Conservation (phyloP, 495 filamentous ascomycete genomes). For the Lophium mytilinum region DNA sequence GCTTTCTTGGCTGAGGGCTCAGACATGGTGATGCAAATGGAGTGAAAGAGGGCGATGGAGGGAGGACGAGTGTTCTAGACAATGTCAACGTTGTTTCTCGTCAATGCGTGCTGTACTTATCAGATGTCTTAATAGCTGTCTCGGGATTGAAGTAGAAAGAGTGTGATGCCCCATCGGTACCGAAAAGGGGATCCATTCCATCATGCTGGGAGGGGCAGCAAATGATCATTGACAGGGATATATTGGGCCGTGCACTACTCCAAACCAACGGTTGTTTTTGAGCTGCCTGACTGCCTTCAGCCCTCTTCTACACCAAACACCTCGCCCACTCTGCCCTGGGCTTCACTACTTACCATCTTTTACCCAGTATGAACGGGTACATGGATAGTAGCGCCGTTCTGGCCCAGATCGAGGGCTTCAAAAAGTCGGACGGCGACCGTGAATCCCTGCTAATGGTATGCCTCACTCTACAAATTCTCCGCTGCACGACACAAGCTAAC, state of each 20-base stretch:
- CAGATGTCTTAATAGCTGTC: too few relatives aligned
- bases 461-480: neutral
- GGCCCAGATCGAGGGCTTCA: constrained; percentile 21
- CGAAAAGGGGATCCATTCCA: too few relatives aligned
- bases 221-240: too few relatives aligned
- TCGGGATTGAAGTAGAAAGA: too few relatives aligned
- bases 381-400: neutral
- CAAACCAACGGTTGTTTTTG: too few relatives aligned
- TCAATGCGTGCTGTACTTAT: neutral
- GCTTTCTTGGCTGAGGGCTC: constrained; percentile 15
- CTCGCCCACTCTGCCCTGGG: too few relatives aligned
- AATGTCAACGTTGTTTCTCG: neutral
- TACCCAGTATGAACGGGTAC: neutral
- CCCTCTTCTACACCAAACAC: too few relatives aligned
- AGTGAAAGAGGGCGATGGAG: neutral
- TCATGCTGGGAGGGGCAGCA: too few relatives aligned
- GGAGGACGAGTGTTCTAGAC: neutral
- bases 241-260: too few relatives aligned
- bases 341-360: too few relatives aligned
- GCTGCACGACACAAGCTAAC: neutral
- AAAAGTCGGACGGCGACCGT: constrained; percentile 18
- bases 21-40: neutral
- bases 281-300: too few relatives aligned
- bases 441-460: neutral
- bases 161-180: too few relatives aligned